Evolutionary conservation across 2,329 filamentous ascomycete genomes (phyloP).

Genomic region (Cladosporium austrohemisphaericum): DNA sequence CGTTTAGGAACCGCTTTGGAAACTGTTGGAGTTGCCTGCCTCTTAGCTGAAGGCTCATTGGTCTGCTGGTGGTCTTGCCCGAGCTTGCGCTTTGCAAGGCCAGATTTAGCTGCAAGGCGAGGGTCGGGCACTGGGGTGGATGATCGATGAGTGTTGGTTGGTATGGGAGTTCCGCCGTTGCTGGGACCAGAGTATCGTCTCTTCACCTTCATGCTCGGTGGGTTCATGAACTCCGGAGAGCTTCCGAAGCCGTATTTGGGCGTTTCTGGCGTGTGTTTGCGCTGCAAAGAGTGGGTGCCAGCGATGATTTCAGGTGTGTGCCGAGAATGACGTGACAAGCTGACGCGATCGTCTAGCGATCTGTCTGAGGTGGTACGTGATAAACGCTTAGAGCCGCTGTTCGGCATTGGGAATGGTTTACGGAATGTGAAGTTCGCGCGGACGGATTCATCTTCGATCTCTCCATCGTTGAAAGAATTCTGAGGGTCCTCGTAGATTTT

Average conservation of each 20-base stretch:
- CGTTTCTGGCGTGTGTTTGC: not conserved
- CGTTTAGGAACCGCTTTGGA: not conserved
- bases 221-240: conserved; percentile 14
- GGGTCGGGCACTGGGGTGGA: not conserved
- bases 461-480: not conserved
- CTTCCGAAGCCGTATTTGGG: not conserved
- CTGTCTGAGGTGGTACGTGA: conserved; percentile 17
- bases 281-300: not conserved
- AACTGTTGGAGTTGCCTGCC: not conserved
- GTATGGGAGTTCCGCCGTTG: not conserved
- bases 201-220: not conserved
- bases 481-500: conserved; percentile 2
- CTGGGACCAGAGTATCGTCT: not conserved
- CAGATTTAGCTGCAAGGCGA: not conserved
- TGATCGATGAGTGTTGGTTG: not conserved
- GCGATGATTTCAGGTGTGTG: not conserved
- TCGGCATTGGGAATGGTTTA: conserved; percentile 24
- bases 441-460: not conserved
- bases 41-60: not conserved
- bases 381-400: conserved; percentile 27
- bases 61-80: not conserved
- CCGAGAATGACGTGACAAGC: not conserved
- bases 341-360: not conserved
- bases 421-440: conserved; percentile 18
- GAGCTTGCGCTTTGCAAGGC: not conserved